These are phyloP conservation scores for Liquidambar formosana DNA, from an alignment of 164 flowering plant species.

Conservation along the genomic window DNA sequence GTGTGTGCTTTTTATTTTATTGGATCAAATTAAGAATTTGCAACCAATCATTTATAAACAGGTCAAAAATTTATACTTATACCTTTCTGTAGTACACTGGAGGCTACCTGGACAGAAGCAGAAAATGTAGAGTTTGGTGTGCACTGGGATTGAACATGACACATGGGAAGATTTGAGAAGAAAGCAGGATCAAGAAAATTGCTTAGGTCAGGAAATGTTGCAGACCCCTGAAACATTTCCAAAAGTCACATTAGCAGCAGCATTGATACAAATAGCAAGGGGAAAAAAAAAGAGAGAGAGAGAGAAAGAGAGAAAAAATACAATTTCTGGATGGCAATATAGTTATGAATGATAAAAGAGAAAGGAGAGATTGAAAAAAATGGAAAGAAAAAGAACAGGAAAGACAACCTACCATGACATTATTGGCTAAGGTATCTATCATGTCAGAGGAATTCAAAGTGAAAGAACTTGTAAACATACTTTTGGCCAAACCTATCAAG, in stretches of 20 bases:
- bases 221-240: constrained; percentile 63
- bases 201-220: constrained; percentile 21
- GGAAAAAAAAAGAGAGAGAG: neutral
- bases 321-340: neutral
- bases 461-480: no score
- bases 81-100: constrained; percentile 44
- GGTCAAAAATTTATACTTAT: neutral
- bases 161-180: constrained; percentile 42
- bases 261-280: neutral
- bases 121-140: constrained; percentile 44
- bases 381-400: neutral
- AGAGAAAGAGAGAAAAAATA: neutral
- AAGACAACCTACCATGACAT: neutral
- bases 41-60: neutral
- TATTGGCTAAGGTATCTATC: neutral
- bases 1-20: no score
- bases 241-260: constrained; percentile 9
- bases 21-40: neutral
- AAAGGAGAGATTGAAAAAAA: neutral
- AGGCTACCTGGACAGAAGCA: constrained; percentile 33
- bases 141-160: constrained; percentile 63
- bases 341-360: neutral
- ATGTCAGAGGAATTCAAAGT: neutral
- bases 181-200: constrained; percentile 74
- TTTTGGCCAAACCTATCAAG: neutral